These are phyloP conservation scores for Dryadomyces quercus-mongolicae DNA, from an alignment of 2,329 filamentous ascomycete genomes.

Conservation along the genomic window DNA sequence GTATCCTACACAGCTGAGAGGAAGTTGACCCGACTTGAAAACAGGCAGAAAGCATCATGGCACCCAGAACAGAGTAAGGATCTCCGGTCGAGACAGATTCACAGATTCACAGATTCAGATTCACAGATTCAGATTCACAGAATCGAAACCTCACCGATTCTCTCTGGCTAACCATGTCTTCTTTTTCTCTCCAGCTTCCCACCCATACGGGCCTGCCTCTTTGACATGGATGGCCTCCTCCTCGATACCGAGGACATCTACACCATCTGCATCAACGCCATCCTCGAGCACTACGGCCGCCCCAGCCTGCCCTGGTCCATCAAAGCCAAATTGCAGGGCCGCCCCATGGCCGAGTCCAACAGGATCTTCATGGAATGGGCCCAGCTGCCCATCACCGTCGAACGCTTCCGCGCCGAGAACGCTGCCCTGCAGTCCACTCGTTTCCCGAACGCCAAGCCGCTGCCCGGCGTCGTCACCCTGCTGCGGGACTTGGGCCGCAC, in stretches of 20 bases:
- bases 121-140: no score
- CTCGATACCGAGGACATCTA: slow-evolving; percentile 90
- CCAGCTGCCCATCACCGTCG: slow-evolving; percentile 61
- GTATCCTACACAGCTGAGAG: no score
- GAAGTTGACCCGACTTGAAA: not conserved
- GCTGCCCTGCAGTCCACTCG: slow-evolving; percentile 52
- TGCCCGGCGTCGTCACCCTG: slow-evolving; percentile 66
- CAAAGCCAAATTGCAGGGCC: slow-evolving; percentile 70
- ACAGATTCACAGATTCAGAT: no score
- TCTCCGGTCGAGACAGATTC: no score
- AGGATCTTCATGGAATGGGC: slow-evolving; percentile 65
- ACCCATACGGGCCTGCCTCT: slow-evolving; percentile 79
- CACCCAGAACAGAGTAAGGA: slow-evolving; percentile 20
- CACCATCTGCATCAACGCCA: slow-evolving; percentile 68
- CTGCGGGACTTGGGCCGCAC: slow-evolving; percentile 46
- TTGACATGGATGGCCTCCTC: slow-evolving; percentile 97
- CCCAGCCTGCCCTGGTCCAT: slow-evolving; percentile 80
- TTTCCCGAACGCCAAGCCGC: slow-evolving; percentile 63
- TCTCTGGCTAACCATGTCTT: not conserved
- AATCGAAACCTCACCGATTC: not conserved
- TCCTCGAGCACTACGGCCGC: slow-evolving; percentile 63
- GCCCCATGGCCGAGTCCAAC: slow-evolving; percentile 40
- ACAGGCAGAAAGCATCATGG: slow-evolving; percentile 15
- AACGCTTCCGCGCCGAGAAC: slow-evolving; percentile 52
- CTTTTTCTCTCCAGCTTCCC: slow-evolving; percentile 44